Conservation (phyloP, 2,329 filamentous ascomycete species). For the Gnomoniopsis smithogilvyi region DNA sequence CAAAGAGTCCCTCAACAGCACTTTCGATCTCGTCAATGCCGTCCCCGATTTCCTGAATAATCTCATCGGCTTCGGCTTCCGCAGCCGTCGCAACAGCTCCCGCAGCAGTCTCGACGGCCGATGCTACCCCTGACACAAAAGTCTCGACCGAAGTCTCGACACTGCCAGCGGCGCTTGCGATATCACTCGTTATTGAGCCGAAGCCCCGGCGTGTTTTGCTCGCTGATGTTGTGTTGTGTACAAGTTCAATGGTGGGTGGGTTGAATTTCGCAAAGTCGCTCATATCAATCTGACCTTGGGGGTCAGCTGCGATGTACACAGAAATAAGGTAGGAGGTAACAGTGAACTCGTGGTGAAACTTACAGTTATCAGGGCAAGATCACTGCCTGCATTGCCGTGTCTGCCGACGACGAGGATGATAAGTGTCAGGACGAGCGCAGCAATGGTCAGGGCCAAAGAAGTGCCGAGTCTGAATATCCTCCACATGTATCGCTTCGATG, state of each 20-base stretch:
- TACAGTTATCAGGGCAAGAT: slow-evolving; percentile 15
- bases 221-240: slow-evolving; percentile 7
- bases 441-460: slow-evolving; percentile 7
- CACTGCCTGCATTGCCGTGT: slow-evolving; percentile 10
- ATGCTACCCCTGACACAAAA: not conserved
- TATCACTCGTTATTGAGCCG: slow-evolving; percentile 4
- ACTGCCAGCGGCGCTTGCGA: not conserved
- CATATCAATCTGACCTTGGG: slow-evolving; percentile 12
- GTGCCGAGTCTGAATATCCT: slow-evolving; percentile 10
- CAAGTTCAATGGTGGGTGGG: slow-evolving; percentile 12
- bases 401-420: slow-evolving; percentile 12
- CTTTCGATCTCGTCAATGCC: slow-evolving; percentile 11
- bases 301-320: not conserved
- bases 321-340: too few relatives aligned
- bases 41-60: slow-evolving; percentile 15
- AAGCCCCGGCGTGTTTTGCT: slow-evolving; percentile 9
- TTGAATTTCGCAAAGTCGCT: slow-evolving; percentile 13
- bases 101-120: slow-evolving; percentile 4
- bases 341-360: not conserved
- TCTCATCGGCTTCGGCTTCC: slow-evolving; percentile 14
- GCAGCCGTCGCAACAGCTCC: not conserved
- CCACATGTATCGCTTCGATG: slow-evolving; percentile 8
- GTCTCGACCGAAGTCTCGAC: slow-evolving; percentile 5
- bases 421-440: slow-evolving; percentile 14
- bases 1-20: slow-evolving; percentile 15